Base-by-base conservation (phyloP, 1,284 basidiomycete genomes). In the Ceratorhiza oryzae-sativae region DNA sequence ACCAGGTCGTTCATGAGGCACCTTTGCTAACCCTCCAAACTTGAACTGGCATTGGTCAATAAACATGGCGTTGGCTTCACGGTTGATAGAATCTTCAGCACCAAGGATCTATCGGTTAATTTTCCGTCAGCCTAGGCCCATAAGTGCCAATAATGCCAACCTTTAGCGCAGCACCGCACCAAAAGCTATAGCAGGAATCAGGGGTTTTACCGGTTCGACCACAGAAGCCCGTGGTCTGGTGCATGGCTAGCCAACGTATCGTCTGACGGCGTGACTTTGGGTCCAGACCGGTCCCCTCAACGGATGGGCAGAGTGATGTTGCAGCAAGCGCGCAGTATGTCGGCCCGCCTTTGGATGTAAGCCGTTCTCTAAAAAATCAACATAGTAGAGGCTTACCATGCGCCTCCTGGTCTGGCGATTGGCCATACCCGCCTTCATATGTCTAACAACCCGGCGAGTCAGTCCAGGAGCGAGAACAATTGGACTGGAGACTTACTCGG, bases 151-250 rank as follows among this genome's bases (percentile, higher is more conserved):
- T 32, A 27, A 55, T 15, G 79, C 85, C 75, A 75, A 94, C 93
- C 76, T 86, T 81, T 6, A 97, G 79, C 0, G 91, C 85, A 3
- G 89, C 94, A 1, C 92, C 90, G 76, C 92, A 93, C 95, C 95
- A 98, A 80, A 97, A 97, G 75, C 92, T 93, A 80, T 98, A 98
- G 79, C 95, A 98, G 0, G 94, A 92, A 77, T 98, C 95, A 12
- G 90, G 87, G 3, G 86, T 83, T 80, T 98, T 98, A 72, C 88
- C 90, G 1, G 93, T 94, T 13, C 95, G 86, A 0, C 95, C 95
- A 76, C 90, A 84, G 78, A 95, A 96, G 0, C 95, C 95, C 0
- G 93, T 92, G 46, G 86, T 82, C 77, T 95, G 92, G 59, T 90
- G 89, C 62, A 89, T 86, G 12, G 88, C 77, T 0, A 95, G 83